Percentiles rank a stretch among this genome's conserved stretches.
Conservation (phyloP, 2,329 filamentous ascomycete species). For the Pleurostoma richardsiae region DNA sequence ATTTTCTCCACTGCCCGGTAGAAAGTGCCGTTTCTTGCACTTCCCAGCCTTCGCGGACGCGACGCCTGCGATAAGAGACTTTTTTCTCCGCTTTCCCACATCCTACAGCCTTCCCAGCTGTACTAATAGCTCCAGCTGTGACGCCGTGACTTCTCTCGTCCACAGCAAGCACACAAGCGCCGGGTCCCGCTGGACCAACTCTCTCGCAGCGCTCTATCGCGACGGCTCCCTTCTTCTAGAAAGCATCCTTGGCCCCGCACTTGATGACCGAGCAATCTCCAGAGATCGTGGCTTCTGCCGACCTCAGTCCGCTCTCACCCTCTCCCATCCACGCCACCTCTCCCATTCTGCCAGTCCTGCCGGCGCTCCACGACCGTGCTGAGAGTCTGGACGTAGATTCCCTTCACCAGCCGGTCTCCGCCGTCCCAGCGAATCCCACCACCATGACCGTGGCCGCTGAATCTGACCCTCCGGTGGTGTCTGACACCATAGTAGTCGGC, state of each 20-base stretch:
- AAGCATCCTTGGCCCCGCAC: neutral
- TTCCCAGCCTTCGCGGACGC: no score
- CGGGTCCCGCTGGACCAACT: no score
- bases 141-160: no score
- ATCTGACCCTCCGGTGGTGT: slow-evolving; percentile 11
- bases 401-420: slow-evolving; percentile 24
- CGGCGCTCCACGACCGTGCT: slow-evolving; percentile 46
- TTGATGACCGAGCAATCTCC: slow-evolving; percentile 43
- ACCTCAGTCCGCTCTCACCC: slow-evolving; percentile 47
- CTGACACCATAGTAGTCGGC: slow-evolving; percentile 24
- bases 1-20: no score
- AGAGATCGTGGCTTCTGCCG: slow-evolving; percentile 46
- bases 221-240: no score
- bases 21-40: no score
- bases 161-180: no score
- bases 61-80: no score
- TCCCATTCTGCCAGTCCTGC: slow-evolving; percentile 37
- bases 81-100: no score
- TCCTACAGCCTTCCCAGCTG: no score
- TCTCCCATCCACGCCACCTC: slow-evolving; percentile 33
- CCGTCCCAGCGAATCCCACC: slow-evolving; percentile 5
- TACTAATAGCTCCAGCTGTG: no score
- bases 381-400: slow-evolving; percentile 37
- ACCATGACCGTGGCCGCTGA: slow-evolving; percentile 17
- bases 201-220: no score